Base-by-base conservation (phyloP, 164 flowering plant species). In the Buxus sempervirens region DNA sequence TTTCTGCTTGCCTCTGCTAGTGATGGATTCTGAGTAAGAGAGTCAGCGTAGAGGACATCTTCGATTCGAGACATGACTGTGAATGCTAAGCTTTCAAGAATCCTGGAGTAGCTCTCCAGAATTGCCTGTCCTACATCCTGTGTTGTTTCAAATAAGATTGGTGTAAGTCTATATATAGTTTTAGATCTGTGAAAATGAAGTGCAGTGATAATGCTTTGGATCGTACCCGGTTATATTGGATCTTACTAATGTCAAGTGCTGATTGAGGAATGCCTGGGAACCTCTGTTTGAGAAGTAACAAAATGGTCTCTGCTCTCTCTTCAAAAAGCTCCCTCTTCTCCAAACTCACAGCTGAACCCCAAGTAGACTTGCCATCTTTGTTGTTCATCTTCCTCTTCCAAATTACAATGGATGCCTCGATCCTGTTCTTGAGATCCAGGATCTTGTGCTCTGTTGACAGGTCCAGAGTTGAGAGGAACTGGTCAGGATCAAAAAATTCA, bases 251-350 rank as follows among this genome's bases (percentile, higher is more conserved):
- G 74, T 93, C 98, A 3, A 93, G 91, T 0, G 83, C n/a, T 9
- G 98, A 93, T 74, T 93, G 98, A 65, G 98, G 83, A 71, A 88
- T 77, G 26, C 96, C 98, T 0, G 96, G 98, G 66, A 90, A 93
- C 20, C 78, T 77, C 13, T 89, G 98, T 62, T 93, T 93, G 62
- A 93, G 82, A 36, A 90, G 78, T 69, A 89, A 75, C 58, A 93
- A 73, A 66, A 93, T 85, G 26, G 93, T 90, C 62, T 93, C 96
- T 25, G 88, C 93, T 76, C 98, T 90, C 64, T 93, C 98, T 77
- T 93, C 98, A 56, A 93, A 93, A 16, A 84, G 82, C 65, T 90
- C 96, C 63, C 98, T 84, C 72, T 86, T 93, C 77, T 90, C 98
- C 72, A 85, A 41, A 67, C 95, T 90, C 23, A 90, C 87, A 20